phyloP scores from a whole-genome alignment of 202 grass and related monocot genomes.

The Musa balbisiana region DNA sequence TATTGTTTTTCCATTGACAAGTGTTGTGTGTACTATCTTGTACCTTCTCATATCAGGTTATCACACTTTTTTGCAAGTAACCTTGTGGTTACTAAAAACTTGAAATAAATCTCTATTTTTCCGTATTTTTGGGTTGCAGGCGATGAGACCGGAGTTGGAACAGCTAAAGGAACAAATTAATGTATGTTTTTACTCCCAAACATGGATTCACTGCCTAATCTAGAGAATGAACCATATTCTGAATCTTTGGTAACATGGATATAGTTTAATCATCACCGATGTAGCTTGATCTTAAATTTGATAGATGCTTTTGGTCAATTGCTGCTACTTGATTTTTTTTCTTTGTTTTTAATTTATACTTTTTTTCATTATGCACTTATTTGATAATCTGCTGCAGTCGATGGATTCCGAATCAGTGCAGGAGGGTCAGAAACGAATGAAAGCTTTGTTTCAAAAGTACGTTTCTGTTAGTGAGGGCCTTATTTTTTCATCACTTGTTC shows the following conservation, averaged over 20 bases:
- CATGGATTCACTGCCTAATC: not conserved
- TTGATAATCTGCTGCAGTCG: slow-evolving; percentile 30
- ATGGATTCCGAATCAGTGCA: slow-evolving; percentile 43
- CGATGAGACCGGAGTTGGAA: slow-evolving; percentile 65
- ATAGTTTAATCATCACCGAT: not conserved
- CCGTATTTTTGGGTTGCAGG: slow-evolving; percentile 30
- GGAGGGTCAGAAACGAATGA: slow-evolving; percentile 45
- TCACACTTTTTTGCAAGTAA: not conserved
- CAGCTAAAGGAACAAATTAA: slow-evolving; percentile 47
- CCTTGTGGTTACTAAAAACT: not conserved
- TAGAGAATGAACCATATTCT: not conserved
- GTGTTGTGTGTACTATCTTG: too few species aligned
- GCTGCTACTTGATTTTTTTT: too few species aligned
- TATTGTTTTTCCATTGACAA: too few species aligned
- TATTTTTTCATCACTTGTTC: not conserved
- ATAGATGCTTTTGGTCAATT: not conserved
- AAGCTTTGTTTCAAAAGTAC: slow-evolving; percentile 61
- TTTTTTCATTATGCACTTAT: not conserved
- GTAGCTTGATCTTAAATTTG: not conserved
- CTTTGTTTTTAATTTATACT: not conserved
- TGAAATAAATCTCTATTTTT: slow-evolving; percentile 3
- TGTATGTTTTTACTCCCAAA: slow-evolving; percentile 33
- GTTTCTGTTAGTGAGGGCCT: not conserved
- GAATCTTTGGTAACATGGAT: not conserved
- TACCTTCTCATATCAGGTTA: not conserved